Evolutionary conservation across 1,139 yeast genomes (phyloP), one percentile per base, ranked within the genome.

Genomic region (Saccharomyces uvarum): DNA sequence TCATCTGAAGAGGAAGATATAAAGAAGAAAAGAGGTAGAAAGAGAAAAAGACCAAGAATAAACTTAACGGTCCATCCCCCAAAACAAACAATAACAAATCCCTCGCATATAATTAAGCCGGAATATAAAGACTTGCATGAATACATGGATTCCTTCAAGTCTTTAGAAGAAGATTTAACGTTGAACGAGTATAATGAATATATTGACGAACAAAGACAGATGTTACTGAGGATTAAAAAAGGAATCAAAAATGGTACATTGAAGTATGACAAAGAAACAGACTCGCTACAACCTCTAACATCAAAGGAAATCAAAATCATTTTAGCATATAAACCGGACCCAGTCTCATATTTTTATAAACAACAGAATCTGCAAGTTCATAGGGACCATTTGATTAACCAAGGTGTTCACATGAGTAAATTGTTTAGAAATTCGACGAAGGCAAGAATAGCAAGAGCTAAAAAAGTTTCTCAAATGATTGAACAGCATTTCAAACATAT

Each of bases 401-500:
- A 93, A 60, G 96, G 95, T 1, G 69, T 83, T 38, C 77, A 83
- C 50, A 81, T 89, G 64, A 80, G 96, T 5, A 85, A 82, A 61
- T 72, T 88, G 7, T 83, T 89, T 61, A 82, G 80, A 55, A 93
- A 86, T 58, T 78, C 81, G 57, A 78, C 89, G 53, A 81, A 76
- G 57, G 80, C 81, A 29, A 88, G 87, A 62, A 79, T 82, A 28
- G 78, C 84, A n/a, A 76, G 83, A 59, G 83, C 89, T 1, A 80
- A 84, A 63, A 88, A 83, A 62, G 78, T 90, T 14, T 85, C 97
- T 0, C 82, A 78, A 51, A 88, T 90, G 87, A 75, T 95, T 32
- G 98, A 91, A 58, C 83, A 78, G 52, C 95, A 93, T 73, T 93
- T 90, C 73, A 87, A 86, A 63, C 83, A 90, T 70, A 78, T 88